Conservation (phyloP, 108 stramenopile species). For the Conticribra guillardii region DNA sequence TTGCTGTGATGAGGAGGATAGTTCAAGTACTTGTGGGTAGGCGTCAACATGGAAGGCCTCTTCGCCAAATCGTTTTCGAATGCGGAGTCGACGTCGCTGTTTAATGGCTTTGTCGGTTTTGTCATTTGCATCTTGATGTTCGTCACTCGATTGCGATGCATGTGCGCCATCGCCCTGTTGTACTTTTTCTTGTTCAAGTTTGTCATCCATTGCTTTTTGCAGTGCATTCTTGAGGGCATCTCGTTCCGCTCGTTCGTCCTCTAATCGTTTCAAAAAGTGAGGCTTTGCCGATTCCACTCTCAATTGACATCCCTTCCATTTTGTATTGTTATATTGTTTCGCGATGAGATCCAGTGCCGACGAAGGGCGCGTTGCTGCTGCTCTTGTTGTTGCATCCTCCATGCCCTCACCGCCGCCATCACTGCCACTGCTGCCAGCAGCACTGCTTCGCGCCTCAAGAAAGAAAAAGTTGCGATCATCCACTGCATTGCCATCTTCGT, state of each 20-base stretch:
- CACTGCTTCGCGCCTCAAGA: conserved; percentile 24
- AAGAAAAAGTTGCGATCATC: conserved; percentile 46
- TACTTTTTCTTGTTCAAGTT: conserved; percentile 6
- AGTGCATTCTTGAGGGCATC: conserved; percentile 11
- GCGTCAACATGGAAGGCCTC: conserved; percentile 79
- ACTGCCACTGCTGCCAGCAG: neutral
- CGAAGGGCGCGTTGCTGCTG: neutral
- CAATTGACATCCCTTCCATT: conserved; percentile 86
- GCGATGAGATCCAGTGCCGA: conserved; percentile 62
- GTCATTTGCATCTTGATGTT: conserved; percentile 3
- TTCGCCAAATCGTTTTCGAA: conserved; percentile 73
- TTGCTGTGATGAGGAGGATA: neutral
- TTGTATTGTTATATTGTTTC: conserved; percentile 80
- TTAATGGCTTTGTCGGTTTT: conserved; percentile 15
- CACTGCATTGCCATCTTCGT: conserved; percentile 28
- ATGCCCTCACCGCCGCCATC: neutral
- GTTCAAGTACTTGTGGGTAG: conserved; percentile 26
- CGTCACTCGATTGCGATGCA: neutral
- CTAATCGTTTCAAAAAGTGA: conserved; percentile 75
- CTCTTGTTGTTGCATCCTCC: neutral
- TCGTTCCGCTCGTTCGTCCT: conserved; percentile 52
- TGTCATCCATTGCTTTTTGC: neutral
- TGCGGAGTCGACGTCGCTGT: conserved; percentile 64
- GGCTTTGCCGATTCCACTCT: conserved; percentile 69
- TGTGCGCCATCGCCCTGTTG: neutral